Percentiles rank a stretch among this genome's conserved stretches.
phyloP scores from a whole-genome alignment of 768 basidiomycete genomes.

The Holtermanniella nyarrowii region DNA sequence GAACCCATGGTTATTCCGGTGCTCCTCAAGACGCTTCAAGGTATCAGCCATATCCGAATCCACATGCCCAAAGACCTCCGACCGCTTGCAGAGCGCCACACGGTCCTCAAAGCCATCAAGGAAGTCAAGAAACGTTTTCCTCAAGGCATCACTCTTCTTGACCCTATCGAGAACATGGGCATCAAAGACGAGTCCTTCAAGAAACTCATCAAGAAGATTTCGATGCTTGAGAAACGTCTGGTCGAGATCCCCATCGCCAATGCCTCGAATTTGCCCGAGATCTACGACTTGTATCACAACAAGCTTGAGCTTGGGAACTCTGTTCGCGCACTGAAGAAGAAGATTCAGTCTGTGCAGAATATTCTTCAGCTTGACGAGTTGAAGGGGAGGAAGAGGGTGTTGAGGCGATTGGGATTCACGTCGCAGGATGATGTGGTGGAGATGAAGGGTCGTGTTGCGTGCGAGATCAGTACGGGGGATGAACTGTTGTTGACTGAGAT shows the following conservation, averaged over 20 bases:
- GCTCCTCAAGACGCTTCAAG: slow-evolving; percentile 71
- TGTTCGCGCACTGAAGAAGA: slow-evolving; percentile 62
- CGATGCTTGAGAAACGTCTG: slow-evolving; percentile 76
- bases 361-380: slow-evolving; percentile 93
- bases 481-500: slow-evolving; percentile 92
- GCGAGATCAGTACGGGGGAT: slow-evolving; percentile 95
- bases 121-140: slow-evolving; percentile 90
- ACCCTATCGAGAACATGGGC: slow-evolving; percentile 88
- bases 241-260: slow-evolving; percentile 65
- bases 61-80: slow-evolving; percentile 84
- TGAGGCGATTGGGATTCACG: slow-evolving; percentile 85
- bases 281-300: slow-evolving; percentile 67
- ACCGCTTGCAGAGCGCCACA: slow-evolving; percentile 61
- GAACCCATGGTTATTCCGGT: slow-evolving; percentile 79
- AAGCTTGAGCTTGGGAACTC: slow-evolving; percentile 51
- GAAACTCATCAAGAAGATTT: slow-evolving; percentile 84
- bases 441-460: slow-evolving; percentile 94
- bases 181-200: slow-evolving; percentile 92
- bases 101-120: slow-evolving; percentile 75
- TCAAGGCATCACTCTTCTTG: slow-evolving; percentile 71
- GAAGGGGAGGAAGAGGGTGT: slow-evolving; percentile 84
- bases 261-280: slow-evolving; percentile 63
- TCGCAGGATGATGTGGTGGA: slow-evolving; percentile 84
- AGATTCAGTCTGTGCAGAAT: slow-evolving; percentile 80
- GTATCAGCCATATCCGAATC: slow-evolving; percentile 75